These are phyloP conservation scores for Delphinella strobiligena DNA, from an alignment of 2,329 filamentous ascomycete species.

Conservation along the genomic window DNA sequence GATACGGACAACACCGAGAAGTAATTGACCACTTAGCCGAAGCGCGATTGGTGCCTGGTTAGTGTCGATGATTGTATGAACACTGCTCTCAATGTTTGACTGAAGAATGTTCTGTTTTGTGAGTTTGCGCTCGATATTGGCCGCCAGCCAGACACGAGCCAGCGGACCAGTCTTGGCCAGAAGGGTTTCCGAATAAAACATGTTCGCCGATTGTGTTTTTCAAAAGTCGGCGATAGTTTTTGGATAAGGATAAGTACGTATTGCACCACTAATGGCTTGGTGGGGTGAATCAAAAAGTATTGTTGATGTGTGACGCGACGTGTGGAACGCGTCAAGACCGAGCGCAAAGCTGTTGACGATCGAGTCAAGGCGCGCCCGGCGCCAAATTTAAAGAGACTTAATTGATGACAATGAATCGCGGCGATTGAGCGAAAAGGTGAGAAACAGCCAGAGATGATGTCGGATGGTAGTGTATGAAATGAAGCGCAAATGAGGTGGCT, in stretches of 20 bases:
- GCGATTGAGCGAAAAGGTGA: not conserved
- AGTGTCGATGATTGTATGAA: slow-evolving; percentile 86
- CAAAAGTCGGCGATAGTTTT: not conserved
- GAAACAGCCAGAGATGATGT: not conserved
- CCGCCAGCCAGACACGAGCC: slow-evolving; percentile 94
- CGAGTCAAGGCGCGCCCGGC: slow-evolving; percentile 2
- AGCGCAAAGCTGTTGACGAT: too few relatives aligned
- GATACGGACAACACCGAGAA: slow-evolving; percentile 92
- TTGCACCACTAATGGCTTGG: not conserved
- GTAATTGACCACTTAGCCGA: slow-evolving; percentile 81
- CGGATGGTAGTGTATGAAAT: not conserved
- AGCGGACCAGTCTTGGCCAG: slow-evolving; percentile 94
- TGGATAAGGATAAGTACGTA: not conserved
- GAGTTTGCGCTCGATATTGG: slow-evolving; percentile 96
- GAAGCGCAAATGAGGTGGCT: not conserved
- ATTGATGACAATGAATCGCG: not conserved
- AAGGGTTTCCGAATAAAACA: slow-evolving; percentile 97
- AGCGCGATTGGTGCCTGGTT: slow-evolving; percentile 90
- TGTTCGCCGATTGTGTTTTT: slow-evolving; percentile 30
- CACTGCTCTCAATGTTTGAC: slow-evolving; percentile 87
- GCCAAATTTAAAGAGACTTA: not conserved
- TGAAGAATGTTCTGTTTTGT: slow-evolving; percentile 94
- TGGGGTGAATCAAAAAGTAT: not conserved
- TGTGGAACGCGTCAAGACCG: too few relatives aligned
- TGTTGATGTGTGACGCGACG: slow-evolving; percentile 8